Evolutionary conservation across 1,284 basidiomycete species (phyloP).

Genomic region (Sanghuangporus sanghuang): DNA sequence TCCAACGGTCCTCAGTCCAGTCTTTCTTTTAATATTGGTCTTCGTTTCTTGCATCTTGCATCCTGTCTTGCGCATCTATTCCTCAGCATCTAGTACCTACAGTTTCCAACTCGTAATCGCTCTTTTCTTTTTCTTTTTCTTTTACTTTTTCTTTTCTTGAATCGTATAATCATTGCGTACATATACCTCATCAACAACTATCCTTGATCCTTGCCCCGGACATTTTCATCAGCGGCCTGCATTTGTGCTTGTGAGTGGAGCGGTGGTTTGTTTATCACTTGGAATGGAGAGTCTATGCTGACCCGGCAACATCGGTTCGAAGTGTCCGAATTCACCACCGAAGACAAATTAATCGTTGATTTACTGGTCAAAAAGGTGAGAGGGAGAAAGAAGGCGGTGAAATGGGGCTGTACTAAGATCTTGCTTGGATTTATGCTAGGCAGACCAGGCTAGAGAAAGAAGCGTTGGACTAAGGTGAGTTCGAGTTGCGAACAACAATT

Average conservation of each 20-base stretch:
- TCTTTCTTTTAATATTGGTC: slow-evolving; percentile 10
- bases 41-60: slow-evolving; percentile 10
- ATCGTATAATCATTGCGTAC: slow-evolving; percentile 2
- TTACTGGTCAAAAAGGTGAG: background rate
- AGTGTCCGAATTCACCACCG: slow-evolving; percentile 1
- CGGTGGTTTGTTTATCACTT: background rate
- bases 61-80: slow-evolving; percentile 2
- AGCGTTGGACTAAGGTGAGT: background rate
- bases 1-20: slow-evolving; percentile 15
- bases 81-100: background rate
- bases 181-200: too few relatives aligned
- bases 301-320: background rate
- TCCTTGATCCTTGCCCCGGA: background rate
- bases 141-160: background rate
- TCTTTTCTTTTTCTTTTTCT: background rate
- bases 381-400: background rate
- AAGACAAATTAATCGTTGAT: background rate
- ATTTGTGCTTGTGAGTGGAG: background rate
- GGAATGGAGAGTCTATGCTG: slow-evolving; percentile 9
- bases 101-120: background rate
- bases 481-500: background rate
- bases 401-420: too few relatives aligned
- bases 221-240: background rate
- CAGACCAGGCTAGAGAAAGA: background rate
- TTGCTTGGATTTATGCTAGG: too few relatives aligned